A percentile compares a stretch with the other conserved stretches of the same genome.
phyloP scores from a whole-genome alignment of 2,329 filamentous ascomycete species.

The Diplodia intermedia region DNA sequence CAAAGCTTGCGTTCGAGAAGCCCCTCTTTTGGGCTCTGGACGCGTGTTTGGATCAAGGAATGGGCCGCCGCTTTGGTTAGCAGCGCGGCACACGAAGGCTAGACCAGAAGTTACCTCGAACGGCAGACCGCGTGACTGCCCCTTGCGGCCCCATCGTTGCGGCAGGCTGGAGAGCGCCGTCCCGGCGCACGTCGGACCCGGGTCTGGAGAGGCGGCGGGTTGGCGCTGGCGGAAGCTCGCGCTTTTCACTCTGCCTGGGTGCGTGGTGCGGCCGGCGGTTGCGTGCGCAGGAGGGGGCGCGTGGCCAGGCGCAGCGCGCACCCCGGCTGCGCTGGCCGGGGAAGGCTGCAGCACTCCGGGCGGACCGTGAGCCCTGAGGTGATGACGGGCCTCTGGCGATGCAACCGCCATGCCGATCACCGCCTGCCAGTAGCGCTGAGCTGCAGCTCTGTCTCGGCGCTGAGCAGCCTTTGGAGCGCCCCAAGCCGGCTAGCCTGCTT shows the following conservation, averaged over 20 bases:
- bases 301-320: slow-evolving; percentile 25
- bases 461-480: slow-evolving; percentile 11
- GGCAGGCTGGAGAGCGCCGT: slow-evolving; percentile 27
- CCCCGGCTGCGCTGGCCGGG: slow-evolving; percentile 16
- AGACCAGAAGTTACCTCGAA: slow-evolving; percentile 26
- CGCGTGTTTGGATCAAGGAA: slow-evolving; percentile 23
- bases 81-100: slow-evolving; percentile 29
- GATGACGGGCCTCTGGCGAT: slow-evolving; percentile 30
- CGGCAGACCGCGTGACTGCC: slow-evolving; percentile 25
- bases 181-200: slow-evolving; percentile 14
- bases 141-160: slow-evolving; percentile 31
- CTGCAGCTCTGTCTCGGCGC: slow-evolving; percentile 27
- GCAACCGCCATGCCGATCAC: slow-evolving; percentile 28
- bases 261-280: slow-evolving; percentile 4
- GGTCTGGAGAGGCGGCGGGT: neutral
- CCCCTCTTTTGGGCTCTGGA: slow-evolving; percentile 21
- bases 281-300: slow-evolving; percentile 18
- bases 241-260: slow-evolving; percentile 1
- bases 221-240: neutral
- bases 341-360: slow-evolving; percentile 21
- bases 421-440: slow-evolving; percentile 16
- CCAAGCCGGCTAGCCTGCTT: slow-evolving; percentile 25
- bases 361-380: slow-evolving; percentile 26
- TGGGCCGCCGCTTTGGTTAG: slow-evolving; percentile 25
- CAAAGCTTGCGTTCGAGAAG: slow-evolving; percentile 23